phyloP scores from a whole-genome alignment of 768 basidiomycete species.

The Amanita fuliginea region DNA sequence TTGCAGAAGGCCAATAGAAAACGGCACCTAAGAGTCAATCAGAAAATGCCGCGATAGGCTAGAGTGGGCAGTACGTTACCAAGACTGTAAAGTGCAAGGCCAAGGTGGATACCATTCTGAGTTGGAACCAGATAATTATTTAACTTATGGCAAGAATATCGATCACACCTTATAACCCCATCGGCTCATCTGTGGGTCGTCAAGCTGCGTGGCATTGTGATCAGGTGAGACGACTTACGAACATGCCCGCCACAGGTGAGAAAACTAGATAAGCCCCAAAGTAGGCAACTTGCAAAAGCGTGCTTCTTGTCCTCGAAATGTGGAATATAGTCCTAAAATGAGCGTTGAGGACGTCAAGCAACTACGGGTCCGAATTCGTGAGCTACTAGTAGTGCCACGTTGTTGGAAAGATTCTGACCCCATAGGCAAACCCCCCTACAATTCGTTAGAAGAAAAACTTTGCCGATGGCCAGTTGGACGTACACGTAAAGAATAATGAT shows the following conservation, averaged over 20 bases:
- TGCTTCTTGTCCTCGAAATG: conserved; percentile 61
- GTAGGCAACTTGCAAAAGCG: conserved; percentile 65
- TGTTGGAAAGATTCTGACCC: conserved; percentile 26
- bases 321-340: conserved; percentile 66
- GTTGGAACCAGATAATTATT: not conserved
- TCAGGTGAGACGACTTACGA: conserved; percentile 27
- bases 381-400: conserved; percentile 11
- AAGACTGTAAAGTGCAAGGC: conserved; percentile 45
- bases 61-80: conserved; percentile 19
- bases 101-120: conserved; percentile 48
- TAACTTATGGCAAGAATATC: not conserved
- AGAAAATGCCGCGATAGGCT: not conserved
- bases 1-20: conserved; percentile 73
- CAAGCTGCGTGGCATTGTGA: conserved; percentile 1
- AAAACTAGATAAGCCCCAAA: conserved; percentile 59
- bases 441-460: not conserved
- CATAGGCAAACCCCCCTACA: conserved; percentile 61
- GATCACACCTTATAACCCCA: conserved; percentile 50
- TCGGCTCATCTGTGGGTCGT: conserved; percentile 36
- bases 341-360: conserved; percentile 58
- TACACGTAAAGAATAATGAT: conserved; percentile 66
- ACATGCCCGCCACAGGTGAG: conserved; percentile 44
- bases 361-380: conserved; percentile 20
- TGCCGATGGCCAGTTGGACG: conserved; percentile 10
- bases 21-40: conserved; percentile 40